Evolutionary conservation across 2,329 filamentous ascomycete genomes (phyloP).

Genomic region (Dendryphion nanum): DNA sequence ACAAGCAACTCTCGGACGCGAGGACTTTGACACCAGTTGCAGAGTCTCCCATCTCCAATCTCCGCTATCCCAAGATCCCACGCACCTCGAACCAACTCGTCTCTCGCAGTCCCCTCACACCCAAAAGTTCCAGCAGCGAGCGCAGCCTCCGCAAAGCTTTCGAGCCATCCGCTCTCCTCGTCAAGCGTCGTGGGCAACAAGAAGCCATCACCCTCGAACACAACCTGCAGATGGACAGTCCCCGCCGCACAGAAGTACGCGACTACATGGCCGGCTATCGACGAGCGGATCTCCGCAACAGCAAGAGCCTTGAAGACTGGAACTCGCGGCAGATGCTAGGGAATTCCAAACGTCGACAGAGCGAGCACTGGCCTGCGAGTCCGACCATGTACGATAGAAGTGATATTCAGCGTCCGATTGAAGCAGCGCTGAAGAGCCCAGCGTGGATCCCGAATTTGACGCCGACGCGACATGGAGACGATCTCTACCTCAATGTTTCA

Average conservation of each 20-base stretch:
- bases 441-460: conserved; percentile 66
- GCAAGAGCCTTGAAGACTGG: conserved; percentile 22
- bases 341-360: conserved; percentile 19
- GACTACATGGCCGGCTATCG: conserved; percentile 7
- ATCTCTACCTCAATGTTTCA: conserved; percentile 55
- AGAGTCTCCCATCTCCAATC: conserved; percentile 44
- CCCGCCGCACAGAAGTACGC: conserved; percentile 9
- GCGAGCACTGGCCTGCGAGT: conserved; percentile 24
- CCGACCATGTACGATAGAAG: conserved; percentile 24
- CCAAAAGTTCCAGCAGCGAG: conserved; percentile 13
- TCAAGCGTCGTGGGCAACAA: conserved; percentile 35
- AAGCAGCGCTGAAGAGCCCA: conserved; percentile 41
- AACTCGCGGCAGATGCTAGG: too few species aligned
- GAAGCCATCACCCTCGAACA: conserved; percentile 37
- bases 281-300: conserved; percentile 19
- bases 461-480: conserved; percentile 64
- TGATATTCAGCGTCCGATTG: conserved; percentile 11
- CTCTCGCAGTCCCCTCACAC: conserved; percentile 36
- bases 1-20: conserved; percentile 27
- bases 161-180: conserved; percentile 31
- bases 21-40: conserved; percentile 42
- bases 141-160: conserved; percentile 5
- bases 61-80: conserved; percentile 50
- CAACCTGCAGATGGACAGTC: conserved; percentile 28
- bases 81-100: conserved; percentile 47